These are phyloP conservation scores for Bolboschoenus planiculmis DNA, from an alignment of 176 grass and related monocot species.

Conservation along the genomic window DNA sequence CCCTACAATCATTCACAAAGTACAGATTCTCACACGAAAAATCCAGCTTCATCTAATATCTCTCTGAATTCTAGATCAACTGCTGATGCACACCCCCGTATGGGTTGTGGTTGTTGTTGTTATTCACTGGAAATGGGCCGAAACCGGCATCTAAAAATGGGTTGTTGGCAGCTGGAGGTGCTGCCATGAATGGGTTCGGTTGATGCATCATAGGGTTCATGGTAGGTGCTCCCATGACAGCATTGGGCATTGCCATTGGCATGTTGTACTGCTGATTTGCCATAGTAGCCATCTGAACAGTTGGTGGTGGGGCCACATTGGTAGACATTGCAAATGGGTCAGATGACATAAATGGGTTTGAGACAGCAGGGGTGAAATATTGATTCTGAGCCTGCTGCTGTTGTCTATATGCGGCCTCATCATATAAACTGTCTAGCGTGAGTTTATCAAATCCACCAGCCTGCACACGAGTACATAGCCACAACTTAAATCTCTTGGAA, in stretches of 20 bases:
- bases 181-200: conserved; percentile 42
- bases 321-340: conserved; percentile 71
- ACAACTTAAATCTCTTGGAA: not conserved
- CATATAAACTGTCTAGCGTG: conserved; percentile 57
- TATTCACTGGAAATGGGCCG: conserved; percentile 48
- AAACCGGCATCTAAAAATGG: conserved; percentile 60
- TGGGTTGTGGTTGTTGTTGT: conserved; percentile 46
- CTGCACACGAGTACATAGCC: conserved; percentile 21
- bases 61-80: conserved; percentile 33
- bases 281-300: conserved; percentile 90
- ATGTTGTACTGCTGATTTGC: conserved; percentile 70
- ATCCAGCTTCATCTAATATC: conserved; percentile 28
- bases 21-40: conserved; percentile 41
- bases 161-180: conserved; percentile 38
- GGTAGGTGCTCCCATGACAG: conserved; percentile 15
- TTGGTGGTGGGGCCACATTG: conserved; percentile 57
- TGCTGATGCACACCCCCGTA: conserved; percentile 44
- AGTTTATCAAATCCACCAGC: conserved; percentile 78
- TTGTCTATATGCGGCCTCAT: conserved; percentile 68
- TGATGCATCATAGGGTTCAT: conserved; percentile 42
- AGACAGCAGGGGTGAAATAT: conserved; percentile 45
- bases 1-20: conserved; percentile 31
- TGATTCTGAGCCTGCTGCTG: conserved; percentile 49
- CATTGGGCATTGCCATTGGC: conserved; percentile 25
- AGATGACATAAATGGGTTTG: conserved; percentile 76